Base-by-base conservation (phyloP, 805 yeast species). In the Zygotorulaspora danielsina region DNA sequence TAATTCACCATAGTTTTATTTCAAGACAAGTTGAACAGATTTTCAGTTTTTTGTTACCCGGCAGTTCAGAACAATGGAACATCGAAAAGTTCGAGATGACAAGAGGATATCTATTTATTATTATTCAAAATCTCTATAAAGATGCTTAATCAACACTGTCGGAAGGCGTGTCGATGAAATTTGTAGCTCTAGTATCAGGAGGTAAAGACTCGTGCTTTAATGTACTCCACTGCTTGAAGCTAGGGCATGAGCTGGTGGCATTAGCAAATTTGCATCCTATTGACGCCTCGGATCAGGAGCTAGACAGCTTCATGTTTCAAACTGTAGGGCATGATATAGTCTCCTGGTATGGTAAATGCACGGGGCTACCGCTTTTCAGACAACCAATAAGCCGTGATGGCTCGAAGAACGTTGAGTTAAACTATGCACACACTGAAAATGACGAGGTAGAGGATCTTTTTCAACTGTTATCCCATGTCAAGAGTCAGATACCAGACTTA, bases 231-330 rank as follows among this genome's bases (percentile, higher is more conserved):
- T 87, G 97, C 54, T 58, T 84, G n/a, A 71, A 75, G 2, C 78
- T 84, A 37, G 95, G 94, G 10, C 98, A 93, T 64, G 84, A 85
- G 51, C 66, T 93, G 5, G 76, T 76, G 0, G 96, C 96, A 1
- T 63, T 90, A 33, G 97, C 88, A 0, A 93, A 93, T 54, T 62
- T 93, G 45, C 77, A 78, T 53, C 96, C 96, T 1, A 70, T 71
- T 1, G 62, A 59, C 22, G 53, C 69, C 16, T 34, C 49, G 4
- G 57, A 63, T 18, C 81, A 79, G 49, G 98, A 93, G 60, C 65
- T 93, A 38, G 97, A 93, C 59, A 85, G 96, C 38, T 90, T 82
- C 57, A 93, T 93, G 98, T 93, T 85, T 62, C 98, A 93, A 63
- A 93, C 98, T 0, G 97, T 93, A 6, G 98, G 98, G 0, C 93